Evolutionary conservation across 192 early-diverging fungal genomes (phyloP).

Genomic region (Gorgonomyces haynaldii): DNA sequence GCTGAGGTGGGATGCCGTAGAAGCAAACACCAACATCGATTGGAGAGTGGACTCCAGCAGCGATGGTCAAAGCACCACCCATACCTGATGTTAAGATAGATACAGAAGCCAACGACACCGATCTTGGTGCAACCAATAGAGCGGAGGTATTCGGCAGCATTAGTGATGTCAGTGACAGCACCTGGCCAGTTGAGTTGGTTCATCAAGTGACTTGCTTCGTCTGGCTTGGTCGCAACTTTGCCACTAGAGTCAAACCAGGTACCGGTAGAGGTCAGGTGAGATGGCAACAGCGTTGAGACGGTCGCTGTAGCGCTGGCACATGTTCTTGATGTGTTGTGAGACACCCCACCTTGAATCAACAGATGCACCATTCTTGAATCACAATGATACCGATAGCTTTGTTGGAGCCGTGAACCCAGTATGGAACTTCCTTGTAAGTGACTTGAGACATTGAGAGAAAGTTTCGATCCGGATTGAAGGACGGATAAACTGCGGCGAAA

Average conservation of each 20-base stretch:
- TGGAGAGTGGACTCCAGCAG: slow-evolving; percentile 10
- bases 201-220: slow-evolving; percentile 32
- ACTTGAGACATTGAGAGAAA: no score
- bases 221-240: slow-evolving; percentile 18
- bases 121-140: slow-evolving; percentile 13
- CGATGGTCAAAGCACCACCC: slow-evolving; percentile 27
- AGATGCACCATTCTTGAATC: slow-evolving; percentile 14
- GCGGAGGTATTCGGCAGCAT: slow-evolving; percentile 19
- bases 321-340: slow-evolving; percentile 20
- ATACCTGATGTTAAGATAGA: no score
- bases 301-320: slow-evolving; percentile 7
- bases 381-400: slow-evolving; percentile 23
- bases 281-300: slow-evolving; percentile 12
- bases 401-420: no score
- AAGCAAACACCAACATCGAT: slow-evolving; percentile 19
- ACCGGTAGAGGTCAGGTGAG: slow-evolving; percentile 18
- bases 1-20: slow-evolving; percentile 23
- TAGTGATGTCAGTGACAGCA: slow-evolving; percentile 11
- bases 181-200: slow-evolving; percentile 13
- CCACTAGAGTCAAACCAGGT: slow-evolving; percentile 2
- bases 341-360: slow-evolving; percentile 12
- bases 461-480: no score
- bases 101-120: slow-evolving; percentile 23
- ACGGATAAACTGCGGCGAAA: no score
- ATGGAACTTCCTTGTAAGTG: no score